These are phyloP conservation scores for Graphiopsis chlorocephala DNA, from an alignment of 2,329 filamentous ascomycete genomes.

Conservation along the genomic window DNA sequence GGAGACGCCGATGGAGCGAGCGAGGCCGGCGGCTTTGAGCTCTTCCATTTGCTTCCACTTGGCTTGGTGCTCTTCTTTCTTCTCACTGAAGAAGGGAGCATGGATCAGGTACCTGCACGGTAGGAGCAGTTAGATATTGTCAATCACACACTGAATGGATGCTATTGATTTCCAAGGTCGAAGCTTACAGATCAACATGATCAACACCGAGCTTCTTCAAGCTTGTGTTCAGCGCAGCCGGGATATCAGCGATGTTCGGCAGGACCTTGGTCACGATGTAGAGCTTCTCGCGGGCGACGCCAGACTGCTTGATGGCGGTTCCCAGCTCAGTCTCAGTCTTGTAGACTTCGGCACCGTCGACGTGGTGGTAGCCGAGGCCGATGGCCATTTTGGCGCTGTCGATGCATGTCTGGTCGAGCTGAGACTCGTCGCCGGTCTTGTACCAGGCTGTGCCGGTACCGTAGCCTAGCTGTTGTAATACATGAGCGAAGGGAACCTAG, in stretches of 20 bases:
- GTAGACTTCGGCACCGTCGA: constrained; percentile 70
- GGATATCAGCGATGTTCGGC: constrained; percentile 54
- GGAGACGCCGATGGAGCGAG: constrained; percentile 61
- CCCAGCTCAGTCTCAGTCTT: constrained; percentile 52
- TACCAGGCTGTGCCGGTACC: constrained; percentile 71
- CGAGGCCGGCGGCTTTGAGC: constrained; percentile 55
- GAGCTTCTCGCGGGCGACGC: constrained; percentile 46
- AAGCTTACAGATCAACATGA: constrained; percentile 59
- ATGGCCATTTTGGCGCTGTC: constrained; percentile 62
- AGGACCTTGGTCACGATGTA: constrained; percentile 58
- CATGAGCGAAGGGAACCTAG: neutral
- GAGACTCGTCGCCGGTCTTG: constrained; percentile 47
- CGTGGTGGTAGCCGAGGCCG: constrained; percentile 66
- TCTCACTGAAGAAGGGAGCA: constrained; percentile 56
- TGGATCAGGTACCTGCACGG: constrained; percentile 58
- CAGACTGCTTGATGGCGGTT: constrained; percentile 43
- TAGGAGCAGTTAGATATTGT: neutral
- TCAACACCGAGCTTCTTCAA: constrained; percentile 59
- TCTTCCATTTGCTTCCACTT: constrained; percentile 61
- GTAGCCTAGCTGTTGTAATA: constrained; percentile 58
- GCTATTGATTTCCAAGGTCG: neutral
- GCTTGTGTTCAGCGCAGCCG: constrained; percentile 53
- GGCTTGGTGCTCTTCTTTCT: constrained; percentile 53
- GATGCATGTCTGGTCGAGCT: constrained; percentile 57
- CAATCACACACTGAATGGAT: neutral